Conservation (phyloP, 441 rosid species). For the Erodium chrysanthum region DNA sequence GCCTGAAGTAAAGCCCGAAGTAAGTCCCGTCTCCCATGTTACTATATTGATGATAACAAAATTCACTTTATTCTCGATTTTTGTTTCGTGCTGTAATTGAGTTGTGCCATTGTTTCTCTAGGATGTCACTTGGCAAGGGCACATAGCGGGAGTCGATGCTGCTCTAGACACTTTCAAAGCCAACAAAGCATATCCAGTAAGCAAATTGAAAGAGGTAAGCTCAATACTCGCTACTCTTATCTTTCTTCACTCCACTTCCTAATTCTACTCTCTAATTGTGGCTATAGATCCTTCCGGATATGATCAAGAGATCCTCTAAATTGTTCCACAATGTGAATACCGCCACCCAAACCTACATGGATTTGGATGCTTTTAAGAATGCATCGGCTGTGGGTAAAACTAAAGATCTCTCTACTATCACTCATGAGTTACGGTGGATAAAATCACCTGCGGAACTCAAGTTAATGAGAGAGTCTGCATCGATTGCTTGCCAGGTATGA, state of each 20-base stretch:
- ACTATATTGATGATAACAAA: neutral
- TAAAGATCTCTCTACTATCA: slow-evolving; percentile 46
- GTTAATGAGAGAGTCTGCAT: slow-evolving; percentile 87
- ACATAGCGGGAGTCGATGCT: slow-evolving; percentile 74
- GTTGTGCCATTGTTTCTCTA: slow-evolving; percentile 23
- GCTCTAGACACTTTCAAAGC: slow-evolving; percentile 75
- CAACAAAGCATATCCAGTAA: slow-evolving; percentile 71
- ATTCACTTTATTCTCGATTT: neutral
- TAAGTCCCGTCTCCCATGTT: slow-evolving; percentile 26
- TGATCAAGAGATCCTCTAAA: slow-evolving; percentile 57
- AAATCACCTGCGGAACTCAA: slow-evolving; percentile 81
- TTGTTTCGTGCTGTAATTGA: neutral
- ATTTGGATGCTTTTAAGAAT: slow-evolving; percentile 53
- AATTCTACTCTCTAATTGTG: slow-evolving; percentile 17
- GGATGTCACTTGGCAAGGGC: slow-evolving; percentile 91
- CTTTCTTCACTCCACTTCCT: slow-evolving; percentile 3
- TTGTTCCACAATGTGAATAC: slow-evolving; percentile 71
- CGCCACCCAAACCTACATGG: slow-evolving; percentile 45
- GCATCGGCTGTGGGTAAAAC: slow-evolving; percentile 46
- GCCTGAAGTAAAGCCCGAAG: slow-evolving; percentile 74
- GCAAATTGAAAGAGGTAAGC: slow-evolving; percentile 52
- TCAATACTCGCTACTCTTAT: slow-evolving; percentile 10
- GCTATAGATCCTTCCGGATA: slow-evolving; percentile 70
- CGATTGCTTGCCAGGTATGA: slow-evolving; percentile 92
- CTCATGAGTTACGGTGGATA: slow-evolving; percentile 64